Percentiles rank a stretch among this genome's conserved stretches.
phyloP scores from a whole-genome alignment of 2,329 filamentous ascomycete genomes.

The Didymella sp. region DNA sequence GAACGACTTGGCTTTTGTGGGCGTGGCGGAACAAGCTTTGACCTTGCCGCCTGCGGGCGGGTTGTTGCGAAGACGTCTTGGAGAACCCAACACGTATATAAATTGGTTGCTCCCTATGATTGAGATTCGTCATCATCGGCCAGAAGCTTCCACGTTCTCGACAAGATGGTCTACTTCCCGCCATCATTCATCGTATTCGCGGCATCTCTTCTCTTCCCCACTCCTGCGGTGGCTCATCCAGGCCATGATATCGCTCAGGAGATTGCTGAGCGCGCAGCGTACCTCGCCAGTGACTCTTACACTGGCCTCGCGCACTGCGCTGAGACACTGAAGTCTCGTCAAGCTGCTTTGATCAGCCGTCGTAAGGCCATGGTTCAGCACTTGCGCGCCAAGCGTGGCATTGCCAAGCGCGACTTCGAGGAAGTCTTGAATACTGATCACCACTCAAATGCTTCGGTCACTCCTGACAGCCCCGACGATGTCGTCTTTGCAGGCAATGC shows the following conservation, averaged over 20 bases:
- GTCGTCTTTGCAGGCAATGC: conserved; percentile 32
- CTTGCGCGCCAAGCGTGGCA: conserved; percentile 42
- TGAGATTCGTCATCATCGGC: background rate
- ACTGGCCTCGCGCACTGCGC: conserved; percentile 50
- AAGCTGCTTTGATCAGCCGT: conserved; percentile 43
- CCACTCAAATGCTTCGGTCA: conserved; percentile 27
- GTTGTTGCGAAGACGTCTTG: background rate
- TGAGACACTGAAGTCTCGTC: conserved; percentile 47
- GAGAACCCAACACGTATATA: background rate
- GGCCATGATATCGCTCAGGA: conserved; percentile 22
- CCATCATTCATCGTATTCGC: conserved; percentile 15
- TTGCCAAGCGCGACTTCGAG: conserved; percentile 24
- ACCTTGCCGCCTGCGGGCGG: background rate
- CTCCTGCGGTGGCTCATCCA: conserved; percentile 15
- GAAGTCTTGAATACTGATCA: conserved; percentile 33
- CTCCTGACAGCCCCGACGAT: conserved; percentile 23
- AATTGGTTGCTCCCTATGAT: background rate
- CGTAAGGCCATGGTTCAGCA: conserved; percentile 48
- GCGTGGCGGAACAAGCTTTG: background rate
- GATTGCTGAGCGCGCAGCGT: conserved; percentile 27
- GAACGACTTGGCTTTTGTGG: background rate
- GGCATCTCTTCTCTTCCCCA: conserved; percentile 9
- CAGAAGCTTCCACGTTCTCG: background rate
- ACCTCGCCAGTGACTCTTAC: conserved; percentile 39
- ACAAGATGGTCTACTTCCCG: conserved; percentile 17